phyloP scores from a whole-genome alignment of 2,329 filamentous ascomycete species.

The Paraphoma sp. region DNA sequence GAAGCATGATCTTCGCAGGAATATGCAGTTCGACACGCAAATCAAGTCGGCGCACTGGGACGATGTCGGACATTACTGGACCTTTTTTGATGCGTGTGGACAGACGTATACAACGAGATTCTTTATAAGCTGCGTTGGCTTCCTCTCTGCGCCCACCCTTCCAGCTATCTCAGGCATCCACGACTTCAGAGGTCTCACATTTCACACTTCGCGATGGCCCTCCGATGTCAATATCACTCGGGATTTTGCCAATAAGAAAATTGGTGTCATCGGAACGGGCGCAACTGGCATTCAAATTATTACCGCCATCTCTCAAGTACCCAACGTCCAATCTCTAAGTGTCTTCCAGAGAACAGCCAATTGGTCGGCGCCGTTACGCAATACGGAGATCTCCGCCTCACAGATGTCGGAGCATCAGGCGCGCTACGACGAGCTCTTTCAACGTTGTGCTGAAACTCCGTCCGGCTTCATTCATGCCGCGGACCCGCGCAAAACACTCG shows the following conservation, averaged over 20 bases:
- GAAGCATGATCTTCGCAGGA: slow-evolving; percentile 57
- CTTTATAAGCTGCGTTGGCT: slow-evolving; percentile 17
- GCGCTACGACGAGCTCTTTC: neutral
- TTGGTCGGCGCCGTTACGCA: slow-evolving; percentile 52
- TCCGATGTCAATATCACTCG: slow-evolving; percentile 55
- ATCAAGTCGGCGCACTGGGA: slow-evolving; percentile 59
- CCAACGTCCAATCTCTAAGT: neutral
- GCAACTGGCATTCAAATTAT: slow-evolving; percentile 67
- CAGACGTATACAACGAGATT: slow-evolving; percentile 9
- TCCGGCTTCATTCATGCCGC: neutral
- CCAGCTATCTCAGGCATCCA: slow-evolving; percentile 54
- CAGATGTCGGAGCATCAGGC: neutral
- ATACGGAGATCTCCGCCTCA: neutral
- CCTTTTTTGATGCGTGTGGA: slow-evolving; percentile 3
- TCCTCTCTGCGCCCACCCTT: slow-evolving; percentile 18
- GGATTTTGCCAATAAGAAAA: slow-evolving; percentile 51
- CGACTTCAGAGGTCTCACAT: slow-evolving; percentile 62
- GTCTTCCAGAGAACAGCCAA: slow-evolving; percentile 56
- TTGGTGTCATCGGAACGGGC: slow-evolving; percentile 67
- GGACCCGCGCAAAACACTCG: neutral
- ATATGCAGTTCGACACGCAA: slow-evolving; percentile 59
- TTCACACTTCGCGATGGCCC: slow-evolving; percentile 66
- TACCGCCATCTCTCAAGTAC: neutral
- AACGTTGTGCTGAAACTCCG: neutral
- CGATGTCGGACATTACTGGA: slow-evolving; percentile 26